These are phyloP conservation scores for Brassica carinata DNA, from an alignment of 345 rosid species.

Conservation along the genomic window DNA sequence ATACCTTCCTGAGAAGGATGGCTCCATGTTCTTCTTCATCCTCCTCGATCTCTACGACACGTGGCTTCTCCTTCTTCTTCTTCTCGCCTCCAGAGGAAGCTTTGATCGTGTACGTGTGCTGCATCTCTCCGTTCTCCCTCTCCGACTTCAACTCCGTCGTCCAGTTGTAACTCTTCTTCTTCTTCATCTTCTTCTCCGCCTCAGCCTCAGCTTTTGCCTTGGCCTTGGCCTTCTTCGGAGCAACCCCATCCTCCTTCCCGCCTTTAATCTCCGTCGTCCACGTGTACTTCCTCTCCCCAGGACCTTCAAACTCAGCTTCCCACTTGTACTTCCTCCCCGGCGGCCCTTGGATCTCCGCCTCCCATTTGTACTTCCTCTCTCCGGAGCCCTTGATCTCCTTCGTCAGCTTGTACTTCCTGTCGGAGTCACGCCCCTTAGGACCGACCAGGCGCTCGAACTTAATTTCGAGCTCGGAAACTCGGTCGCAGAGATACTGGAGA, in stretches of 20 bases:
- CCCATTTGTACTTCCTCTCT: slow-evolving; percentile 74
- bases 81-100: slow-evolving; percentile 58
- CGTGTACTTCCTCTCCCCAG: slow-evolving; percentile 66
- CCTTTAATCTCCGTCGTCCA: slow-evolving; percentile 68
- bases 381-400: slow-evolving; percentile 73
- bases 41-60: slow-evolving; percentile 69
- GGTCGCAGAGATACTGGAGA: slow-evolving; percentile 56
- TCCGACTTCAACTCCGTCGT: slow-evolving; percentile 73
- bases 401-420: slow-evolving; percentile 77
- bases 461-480: slow-evolving; percentile 68
- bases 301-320: slow-evolving; percentile 75
- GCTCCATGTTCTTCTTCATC: slow-evolving; percentile 51
- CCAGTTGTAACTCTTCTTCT: slow-evolving; percentile 57
- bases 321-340: slow-evolving; percentile 46
- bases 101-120: slow-evolving; percentile 61
- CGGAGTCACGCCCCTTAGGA: slow-evolving; percentile 41
- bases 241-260: slow-evolving; percentile 30
- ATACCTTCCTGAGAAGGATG: slow-evolving; percentile 66
- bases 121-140: slow-evolving; percentile 53
- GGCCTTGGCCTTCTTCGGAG: slow-evolving; percentile 29
- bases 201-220: slow-evolving; percentile 45
- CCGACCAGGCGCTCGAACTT: slow-evolving; percentile 57
- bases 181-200: slow-evolving; percentile 38
- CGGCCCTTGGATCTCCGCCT: slow-evolving; percentile 58
- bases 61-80: slow-evolving; percentile 51